These are phyloP conservation scores for Eutrema heterophyllum DNA, from an alignment of 345 rosid species.

Conservation along the genomic window DNA sequence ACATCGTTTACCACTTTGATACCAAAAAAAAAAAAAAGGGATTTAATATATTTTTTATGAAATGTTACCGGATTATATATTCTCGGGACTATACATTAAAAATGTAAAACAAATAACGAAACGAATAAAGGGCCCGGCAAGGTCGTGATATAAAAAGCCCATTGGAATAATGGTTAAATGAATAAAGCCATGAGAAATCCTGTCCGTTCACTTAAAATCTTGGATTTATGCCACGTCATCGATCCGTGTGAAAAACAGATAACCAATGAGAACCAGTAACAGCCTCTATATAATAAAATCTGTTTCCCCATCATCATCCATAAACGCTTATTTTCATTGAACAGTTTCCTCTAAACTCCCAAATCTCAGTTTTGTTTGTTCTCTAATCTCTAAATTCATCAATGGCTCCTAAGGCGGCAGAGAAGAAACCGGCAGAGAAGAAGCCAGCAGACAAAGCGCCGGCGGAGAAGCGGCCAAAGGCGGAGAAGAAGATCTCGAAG, in stretches of 20 bases:
- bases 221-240: neutral
- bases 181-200: neutral
- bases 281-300: conserved; percentile 4
- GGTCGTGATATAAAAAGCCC: neutral
- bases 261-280: conserved; percentile 6
- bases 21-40: too few species aligned
- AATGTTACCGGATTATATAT: too few species aligned
- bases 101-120: neutral
- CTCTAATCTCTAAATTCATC: neutral
- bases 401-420: conserved; percentile 32
- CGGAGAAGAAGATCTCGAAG: conserved; percentile 34
- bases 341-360: neutral
- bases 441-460: conserved; percentile 26
- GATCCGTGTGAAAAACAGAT: neutral
- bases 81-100: too few species aligned
- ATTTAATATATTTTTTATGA: too few species aligned
- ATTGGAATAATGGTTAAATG: neutral
- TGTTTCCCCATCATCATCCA: too few species aligned
- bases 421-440: conserved; percentile 32
- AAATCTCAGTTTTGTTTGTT: too few species aligned
- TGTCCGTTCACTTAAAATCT: neutral
- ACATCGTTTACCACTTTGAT: too few species aligned
- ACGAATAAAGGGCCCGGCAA: neutral
- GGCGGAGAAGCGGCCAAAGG: conserved; percentile 27
- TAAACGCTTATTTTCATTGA: neutral